phyloP scores from a whole-genome alignment of 208 protist species.

The Trypanosoma caninum region DNA sequence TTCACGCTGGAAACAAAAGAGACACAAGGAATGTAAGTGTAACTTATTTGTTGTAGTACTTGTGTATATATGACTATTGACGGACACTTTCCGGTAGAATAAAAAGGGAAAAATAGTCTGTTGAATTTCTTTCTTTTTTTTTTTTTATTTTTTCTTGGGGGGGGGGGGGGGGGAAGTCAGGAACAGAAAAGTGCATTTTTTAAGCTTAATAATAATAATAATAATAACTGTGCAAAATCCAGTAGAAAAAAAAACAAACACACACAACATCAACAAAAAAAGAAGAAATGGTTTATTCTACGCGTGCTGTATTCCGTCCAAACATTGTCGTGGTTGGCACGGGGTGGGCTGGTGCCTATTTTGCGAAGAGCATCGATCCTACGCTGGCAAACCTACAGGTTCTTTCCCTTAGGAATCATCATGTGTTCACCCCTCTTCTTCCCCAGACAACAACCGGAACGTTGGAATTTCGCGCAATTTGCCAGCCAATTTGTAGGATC shows the following conservation, averaged over 20 bases:
- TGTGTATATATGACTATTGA: no score
- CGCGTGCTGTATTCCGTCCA: constrained; percentile 49
- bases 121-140: not conserved
- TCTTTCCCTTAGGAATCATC: constrained; percentile 90
- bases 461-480: constrained; percentile 88
- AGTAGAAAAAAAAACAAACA: not conserved
- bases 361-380: constrained; percentile 68
- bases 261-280: not conserved
- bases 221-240: not conserved
- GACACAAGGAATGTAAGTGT: no score
- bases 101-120: no score
- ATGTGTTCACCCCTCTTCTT: constrained; percentile 95
- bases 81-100: no score
- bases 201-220: no score
- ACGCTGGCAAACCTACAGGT: constrained; percentile 83
- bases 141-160: constrained; percentile 1
- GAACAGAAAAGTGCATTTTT: no score
- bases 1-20: no score
- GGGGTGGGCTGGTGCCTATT: constrained; percentile 89
- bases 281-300: constrained; percentile 29
- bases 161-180: no score
- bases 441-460: constrained; percentile 90
- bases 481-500: constrained; percentile 85
- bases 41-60: no score
- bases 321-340: constrained; percentile 89